Evolutionary conservation across 2,329 filamentous ascomycete species (phyloP).

Genomic region (Aspergillus sp.): DNA sequence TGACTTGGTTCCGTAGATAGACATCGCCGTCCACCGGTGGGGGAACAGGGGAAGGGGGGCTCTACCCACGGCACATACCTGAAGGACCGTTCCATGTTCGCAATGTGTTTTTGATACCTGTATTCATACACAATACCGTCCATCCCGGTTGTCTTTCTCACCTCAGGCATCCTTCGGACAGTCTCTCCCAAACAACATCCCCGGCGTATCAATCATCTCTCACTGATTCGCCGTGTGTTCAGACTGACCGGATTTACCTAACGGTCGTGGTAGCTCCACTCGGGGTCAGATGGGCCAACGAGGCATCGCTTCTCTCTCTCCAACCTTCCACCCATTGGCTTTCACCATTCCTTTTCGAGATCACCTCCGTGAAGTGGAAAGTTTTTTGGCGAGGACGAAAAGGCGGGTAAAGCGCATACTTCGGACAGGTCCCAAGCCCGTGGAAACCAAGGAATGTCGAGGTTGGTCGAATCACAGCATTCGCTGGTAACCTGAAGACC

Average conservation of each 20-base stretch:
- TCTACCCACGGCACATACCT: background rate
- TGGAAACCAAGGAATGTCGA: no score
- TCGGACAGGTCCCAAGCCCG: background rate
- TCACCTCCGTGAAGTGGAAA: background rate
- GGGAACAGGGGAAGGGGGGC: background rate
- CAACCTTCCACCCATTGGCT: background rate
- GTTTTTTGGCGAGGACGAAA: background rate
- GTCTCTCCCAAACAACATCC: no score
- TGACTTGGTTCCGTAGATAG: background rate
- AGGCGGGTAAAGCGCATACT: background rate
- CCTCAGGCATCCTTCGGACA: no score
- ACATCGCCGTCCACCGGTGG: conserved; percentile 1
- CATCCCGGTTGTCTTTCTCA: no score
- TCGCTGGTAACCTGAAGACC: background rate
- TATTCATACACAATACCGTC: background rate
- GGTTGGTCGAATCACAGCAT: background rate
- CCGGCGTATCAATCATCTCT: no score
- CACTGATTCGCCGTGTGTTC: no score
- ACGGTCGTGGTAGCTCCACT: no score
- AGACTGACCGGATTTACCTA: no score
- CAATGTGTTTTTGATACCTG: background rate
- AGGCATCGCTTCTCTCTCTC: no score
- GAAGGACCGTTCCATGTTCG: no score
- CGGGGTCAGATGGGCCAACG: no score
- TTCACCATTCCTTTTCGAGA: background rate